Evolutionary conservation across 176 grass and related monocot species (phyloP).

Genomic region (Cenchrus americanus): DNA sequence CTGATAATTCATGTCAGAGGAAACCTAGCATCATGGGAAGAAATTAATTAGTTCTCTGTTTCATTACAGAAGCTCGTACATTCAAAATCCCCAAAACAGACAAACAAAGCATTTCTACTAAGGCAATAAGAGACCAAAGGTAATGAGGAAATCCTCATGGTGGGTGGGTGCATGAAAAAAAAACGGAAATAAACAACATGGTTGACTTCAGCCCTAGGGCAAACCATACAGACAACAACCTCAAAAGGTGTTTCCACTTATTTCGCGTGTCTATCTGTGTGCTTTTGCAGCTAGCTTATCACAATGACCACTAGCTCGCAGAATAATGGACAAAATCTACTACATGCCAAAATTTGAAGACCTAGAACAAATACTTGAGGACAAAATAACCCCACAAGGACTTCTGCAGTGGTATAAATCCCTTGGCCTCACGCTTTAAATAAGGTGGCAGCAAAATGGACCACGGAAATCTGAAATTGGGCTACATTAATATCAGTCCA

Average conservation of each 20-base stretch:
- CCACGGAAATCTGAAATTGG: constrained; percentile 41
- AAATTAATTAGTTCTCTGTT: constrained; percentile 33
- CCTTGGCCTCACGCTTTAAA: constrained; percentile 40
- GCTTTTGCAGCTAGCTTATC: constrained; percentile 48
- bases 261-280: constrained; percentile 34
- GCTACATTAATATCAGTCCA: constrained; percentile 47
- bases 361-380: constrained; percentile 41
- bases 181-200: background rate
- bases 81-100: constrained; percentile 26
- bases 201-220: constrained; percentile 17
- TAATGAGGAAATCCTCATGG: background rate
- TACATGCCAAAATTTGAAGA: constrained; percentile 46
- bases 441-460: constrained; percentile 51
- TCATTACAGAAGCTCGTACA: background rate
- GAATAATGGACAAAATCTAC: constrained; percentile 47
- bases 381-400: constrained; percentile 54
- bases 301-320: constrained; percentile 42
- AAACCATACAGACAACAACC: constrained; percentile 24
- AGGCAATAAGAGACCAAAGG: constrained; percentile 8
- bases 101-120: constrained; percentile 4
- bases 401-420: constrained; percentile 42
- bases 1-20: constrained; percentile 67
- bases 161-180: background rate
- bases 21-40: constrained; percentile 46
- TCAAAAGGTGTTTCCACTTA: constrained; percentile 8